Base-by-base conservation (phyloP, 441 rosid species). In the Melastoma candidum region DNA sequence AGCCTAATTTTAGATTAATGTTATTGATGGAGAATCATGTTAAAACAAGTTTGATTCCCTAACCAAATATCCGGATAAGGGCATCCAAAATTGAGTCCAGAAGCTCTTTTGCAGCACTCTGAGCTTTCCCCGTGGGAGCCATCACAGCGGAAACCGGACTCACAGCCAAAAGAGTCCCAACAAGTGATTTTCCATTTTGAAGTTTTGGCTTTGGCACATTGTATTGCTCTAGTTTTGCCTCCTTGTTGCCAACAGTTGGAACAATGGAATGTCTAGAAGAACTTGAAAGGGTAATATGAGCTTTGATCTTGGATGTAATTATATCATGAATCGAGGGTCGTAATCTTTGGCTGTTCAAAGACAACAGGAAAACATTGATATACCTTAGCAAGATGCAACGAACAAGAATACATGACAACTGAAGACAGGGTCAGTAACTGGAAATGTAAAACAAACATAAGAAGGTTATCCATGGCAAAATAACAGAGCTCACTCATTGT, bases 51-150 rank as follows among this genome's bases (percentile, higher is more conserved):
- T 41, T 51, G 24, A 58, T 22, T 49, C 39, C 61, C 88, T 76
- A 65, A 94, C 99, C 99, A 75, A 94, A 90, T 71, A 94, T 83
- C 66, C 70, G 80, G 69, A 89, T 84, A 67, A 85, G 71, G 43
- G 83, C 67, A 52, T 87, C 94, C 71, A 94, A 78, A 75, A 87
- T 75, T 61, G 96, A 89, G 83, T 85, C 82, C 60, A 94, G 95
- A 72, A 94, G 96, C 68, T 85, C 95, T 70, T 74, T 89, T 29
- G 95, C 81, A 54, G 94, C 80, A 71, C 68, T 69, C 78, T 94
- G 99, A 46, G 96, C 96, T 75, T 82, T 94, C 64, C 99, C 99
- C 58, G 76, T 66, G 64, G 99, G 99, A 71, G 96, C 95, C 99
- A 94, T 90, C 61, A 85, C 73, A 51, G 87, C 78, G 1, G 99